Base-by-base conservation (phyloP, 2,329 filamentous ascomycete genomes). In the Colletotrichum musae region DNA sequence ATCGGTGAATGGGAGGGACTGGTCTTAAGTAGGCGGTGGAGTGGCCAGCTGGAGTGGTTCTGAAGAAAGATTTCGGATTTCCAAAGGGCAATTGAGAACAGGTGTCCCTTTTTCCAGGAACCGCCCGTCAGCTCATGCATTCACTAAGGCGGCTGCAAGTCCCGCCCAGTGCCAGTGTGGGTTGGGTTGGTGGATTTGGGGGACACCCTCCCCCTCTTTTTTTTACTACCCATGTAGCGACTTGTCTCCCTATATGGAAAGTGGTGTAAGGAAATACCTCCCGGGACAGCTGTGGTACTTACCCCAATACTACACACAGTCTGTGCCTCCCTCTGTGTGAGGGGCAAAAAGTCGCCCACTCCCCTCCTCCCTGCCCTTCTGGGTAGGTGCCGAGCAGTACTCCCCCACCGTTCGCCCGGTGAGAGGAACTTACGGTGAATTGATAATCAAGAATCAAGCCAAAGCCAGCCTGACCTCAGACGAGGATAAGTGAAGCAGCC, bases 81-180 rank as follows among this genome's bases (percentile, higher is more conserved):
- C 59, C 21, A 57, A 64, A 64, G 58, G 60, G 68, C 60, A 71
- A 71, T 71, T 71, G 61, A 71, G 70, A 71, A 71, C 70, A 71
- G 66, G 66, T 71, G 70, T 71, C 70, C 69, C 60, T 69, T 66
- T 71, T 71, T 56, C 65, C 66, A 71, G 69, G 65, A 60, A 65
- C 65, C 59, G 56, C 66, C 32, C 56, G 60, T 65, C 65, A 70
- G 54, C 66, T 61, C 56, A 64, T 68, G 68, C 64, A 63, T 64
- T 68, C 68, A 69, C 64, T 68, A 58, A 64, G 58, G 64, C 68
- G 64, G 58, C 68, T 51, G 58, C 58, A 62, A 18, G 16, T 16
- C 18, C 16, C 45, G 45, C 45, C 16, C 16, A 13, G 52, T 56
- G 64, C 39, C 64, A 68, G 48, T 68, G 54, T 53, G 54, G 56